Evolutionary conservation across 2,329 filamentous ascomycete species (phyloP).

Genomic region (Nemania bipapillata): DNA sequence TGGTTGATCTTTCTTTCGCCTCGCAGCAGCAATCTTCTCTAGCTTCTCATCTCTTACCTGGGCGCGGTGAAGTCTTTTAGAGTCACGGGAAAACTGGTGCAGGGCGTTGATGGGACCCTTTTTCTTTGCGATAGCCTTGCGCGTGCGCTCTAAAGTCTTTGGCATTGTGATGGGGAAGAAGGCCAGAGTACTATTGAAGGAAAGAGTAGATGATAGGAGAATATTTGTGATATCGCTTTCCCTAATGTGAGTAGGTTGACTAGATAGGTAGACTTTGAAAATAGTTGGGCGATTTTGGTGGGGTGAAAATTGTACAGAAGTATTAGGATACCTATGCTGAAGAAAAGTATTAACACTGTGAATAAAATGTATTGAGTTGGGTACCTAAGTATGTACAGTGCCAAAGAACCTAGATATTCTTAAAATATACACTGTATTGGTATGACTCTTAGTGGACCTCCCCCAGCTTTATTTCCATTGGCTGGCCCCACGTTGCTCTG

Average conservation of each 20-base stretch:
- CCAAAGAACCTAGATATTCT: neutral
- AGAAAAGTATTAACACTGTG: conserved; percentile 15
- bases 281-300: conserved; percentile 11
- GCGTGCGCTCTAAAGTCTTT: conserved; percentile 80
- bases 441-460: neutral
- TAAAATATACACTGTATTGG: neutral
- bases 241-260: neutral
- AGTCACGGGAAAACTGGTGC: conserved; percentile 89
- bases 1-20: conserved; percentile 78
- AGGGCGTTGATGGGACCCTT: conserved; percentile 76
- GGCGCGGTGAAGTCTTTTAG: conserved; percentile 81
- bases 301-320: conserved; percentile 33
- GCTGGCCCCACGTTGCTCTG: conserved; percentile 43
- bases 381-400: too few relatives aligned
- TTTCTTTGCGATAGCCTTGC: conserved; percentile 92
- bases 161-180: conserved; percentile 69
- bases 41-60: conserved; percentile 84
- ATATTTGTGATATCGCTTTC: neutral
- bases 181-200: neutral
- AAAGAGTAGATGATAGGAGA: neutral
- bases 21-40: conserved; percentile 73
- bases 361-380: neutral
- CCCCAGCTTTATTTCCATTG: too few relatives aligned
- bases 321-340: neutral
- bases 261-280: neutral